Base-by-base conservation (phyloP, 495 filamentous ascomycete genomes). In the Umbilicaria muhlenbergii region DNA sequence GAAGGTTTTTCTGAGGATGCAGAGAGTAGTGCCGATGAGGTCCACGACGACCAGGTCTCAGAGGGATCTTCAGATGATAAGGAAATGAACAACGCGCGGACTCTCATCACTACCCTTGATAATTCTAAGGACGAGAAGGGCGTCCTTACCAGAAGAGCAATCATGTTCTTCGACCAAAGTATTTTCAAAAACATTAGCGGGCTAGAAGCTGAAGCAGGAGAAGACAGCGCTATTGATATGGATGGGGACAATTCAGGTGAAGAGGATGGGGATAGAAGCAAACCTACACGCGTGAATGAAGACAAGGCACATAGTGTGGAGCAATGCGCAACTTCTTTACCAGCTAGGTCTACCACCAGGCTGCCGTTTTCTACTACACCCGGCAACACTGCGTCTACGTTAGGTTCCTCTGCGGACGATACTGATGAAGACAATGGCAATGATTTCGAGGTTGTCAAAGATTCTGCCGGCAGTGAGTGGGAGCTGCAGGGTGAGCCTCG, bases 151-250 rank as follows among this genome's bases (percentile, higher is more conserved):
- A 88, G 83, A 57, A 75, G 82, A 44, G 91, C 91, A 14, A 69
- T 77, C 6, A 65, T 81, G 40, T 99, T 99, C 64, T 99, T 99
- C 55, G 81, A 82, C 47, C 92, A 96, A 54, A 92, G 93, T 48
- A 81, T 96, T 43, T 96, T 99, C 66, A 78, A 86, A 50, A 80
- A 74, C 28, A 75, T 96, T 47, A 75, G 69, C 13, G 80, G 67
- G 3, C 55, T 80, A 11, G 60, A 71, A 17, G 68, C 71, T 21
- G 71, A 67, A 41, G 51, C 54, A 13, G 59, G 59, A 0, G 60
- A 62, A 36, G 69, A 74, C 42, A 70, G 62, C 21, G 70, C 73
- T 32, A 69, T 72, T 32, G 65, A 73, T 44, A 62, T 71, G 5
- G 63, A 61, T n/a, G 28, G n/a, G n/a, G 40, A 19, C 3, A 32